These are phyloP conservation scores for Vanrija sp. DNA, from an alignment of 1,284 basidiomycete genomes.

Conservation along the genomic window DNA sequence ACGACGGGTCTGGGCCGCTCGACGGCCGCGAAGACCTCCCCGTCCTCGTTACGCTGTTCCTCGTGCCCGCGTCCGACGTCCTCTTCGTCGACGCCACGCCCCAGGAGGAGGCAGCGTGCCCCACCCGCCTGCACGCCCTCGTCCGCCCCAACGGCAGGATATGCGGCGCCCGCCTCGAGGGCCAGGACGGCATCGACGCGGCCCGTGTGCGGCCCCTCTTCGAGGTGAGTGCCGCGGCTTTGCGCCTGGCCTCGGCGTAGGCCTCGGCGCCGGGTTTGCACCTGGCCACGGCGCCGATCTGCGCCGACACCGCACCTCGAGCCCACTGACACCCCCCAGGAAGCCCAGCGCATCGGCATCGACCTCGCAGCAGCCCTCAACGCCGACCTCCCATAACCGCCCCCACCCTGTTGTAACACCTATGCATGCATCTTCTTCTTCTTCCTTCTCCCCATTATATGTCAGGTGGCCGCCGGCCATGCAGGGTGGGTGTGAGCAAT, in stretches of 20 bases:
- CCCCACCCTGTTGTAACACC: slow-evolving; percentile 4
- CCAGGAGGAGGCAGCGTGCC: slow-evolving; percentile 46
- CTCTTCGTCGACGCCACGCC: slow-evolving; percentile 45
- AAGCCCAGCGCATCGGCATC: slow-evolving; percentile 11
- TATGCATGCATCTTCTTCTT: slow-evolving; percentile 5
- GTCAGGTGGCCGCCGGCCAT: too few species aligned
- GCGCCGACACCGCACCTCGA: too few species aligned
- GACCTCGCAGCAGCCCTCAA: slow-evolving; percentile 14
- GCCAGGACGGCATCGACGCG: slow-evolving; percentile 32
- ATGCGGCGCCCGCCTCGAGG: slow-evolving; percentile 45
- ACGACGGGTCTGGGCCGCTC: slow-evolving; percentile 25
- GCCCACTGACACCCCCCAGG: slow-evolving; percentile 1
- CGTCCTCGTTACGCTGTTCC: slow-evolving; percentile 42
- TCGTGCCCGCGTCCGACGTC: slow-evolving; percentile 30
- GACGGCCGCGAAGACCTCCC: slow-evolving; percentile 37
- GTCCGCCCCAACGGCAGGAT: slow-evolving; percentile 33
- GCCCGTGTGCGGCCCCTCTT: slow-evolving; percentile 31
- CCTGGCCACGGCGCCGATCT: too few species aligned
- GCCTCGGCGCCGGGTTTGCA: background rate
- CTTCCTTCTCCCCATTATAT: too few species aligned
- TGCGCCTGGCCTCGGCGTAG: background rate
- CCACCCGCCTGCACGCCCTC: slow-evolving; percentile 39
- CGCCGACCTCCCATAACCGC: slow-evolving; percentile 10
- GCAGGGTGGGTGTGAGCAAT: too few species aligned
- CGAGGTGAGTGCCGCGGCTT: background rate